Evolutionary conservation across 441 rosid genomes (phyloP).

Genomic region (Flueggea neowawraea): DNA sequence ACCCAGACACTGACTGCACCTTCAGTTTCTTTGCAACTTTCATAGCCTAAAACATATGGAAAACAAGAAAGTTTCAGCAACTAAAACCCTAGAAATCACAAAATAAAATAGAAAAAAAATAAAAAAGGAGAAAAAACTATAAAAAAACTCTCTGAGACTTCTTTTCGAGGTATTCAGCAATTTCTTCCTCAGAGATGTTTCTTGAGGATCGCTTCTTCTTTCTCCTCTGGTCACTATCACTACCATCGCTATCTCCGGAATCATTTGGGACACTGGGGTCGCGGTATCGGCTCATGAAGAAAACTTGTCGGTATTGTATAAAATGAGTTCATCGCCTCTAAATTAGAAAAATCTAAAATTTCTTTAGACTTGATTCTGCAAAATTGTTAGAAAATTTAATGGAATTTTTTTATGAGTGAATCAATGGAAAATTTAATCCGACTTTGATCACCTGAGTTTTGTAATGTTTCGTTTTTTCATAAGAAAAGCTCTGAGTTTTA

Average conservation of each 20-base stretch:
- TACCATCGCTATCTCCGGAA: constrained; percentile 29
- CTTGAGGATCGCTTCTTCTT: constrained; percentile 48
- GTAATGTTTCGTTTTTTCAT: no score
- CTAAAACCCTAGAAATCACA: constrained; percentile 9
- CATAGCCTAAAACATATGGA: constrained; percentile 41
- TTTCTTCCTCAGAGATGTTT: constrained; percentile 55
- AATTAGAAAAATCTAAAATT: no score
- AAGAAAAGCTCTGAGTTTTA: no score
- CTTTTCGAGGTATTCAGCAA: constrained; percentile 67
- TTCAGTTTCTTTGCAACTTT: constrained; percentile 77
- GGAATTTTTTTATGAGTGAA: no score
- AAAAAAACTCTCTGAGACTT: constrained; percentile 66
- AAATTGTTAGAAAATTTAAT: no score
- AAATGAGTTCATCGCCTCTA: no score
- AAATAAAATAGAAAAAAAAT: constrained; percentile 8
- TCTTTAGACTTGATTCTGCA: no score
- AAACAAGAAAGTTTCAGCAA: background rate
- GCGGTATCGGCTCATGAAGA: constrained; percentile 13
- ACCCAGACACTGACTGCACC: constrained; percentile 69
- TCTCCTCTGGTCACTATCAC: constrained; percentile 19
- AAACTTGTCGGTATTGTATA: no score
- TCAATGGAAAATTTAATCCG: no score
- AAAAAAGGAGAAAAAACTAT: background rate
- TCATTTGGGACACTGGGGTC: constrained; percentile 20
- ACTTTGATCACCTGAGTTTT: no score